A percentile compares a stretch with the other conserved stretches of the same genome.
Evolutionary conservation across 2,329 filamentous ascomycete genomes (phyloP).

Genomic region (Aureobasidium namibiae): DNA sequence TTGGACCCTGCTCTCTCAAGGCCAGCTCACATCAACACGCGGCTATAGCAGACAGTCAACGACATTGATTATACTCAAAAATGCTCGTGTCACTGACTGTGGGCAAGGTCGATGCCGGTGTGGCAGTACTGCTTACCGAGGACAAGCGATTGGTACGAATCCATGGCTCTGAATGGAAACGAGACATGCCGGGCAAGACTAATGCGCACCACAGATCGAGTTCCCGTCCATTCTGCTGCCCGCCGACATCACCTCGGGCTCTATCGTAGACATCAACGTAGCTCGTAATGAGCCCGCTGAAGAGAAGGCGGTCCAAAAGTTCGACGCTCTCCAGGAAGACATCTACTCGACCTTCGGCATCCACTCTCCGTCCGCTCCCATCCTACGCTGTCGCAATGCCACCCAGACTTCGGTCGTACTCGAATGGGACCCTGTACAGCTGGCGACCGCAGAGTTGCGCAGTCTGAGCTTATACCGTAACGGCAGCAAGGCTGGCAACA

Average conservation of each 20-base stretch:
- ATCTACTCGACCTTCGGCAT: slow-evolving; percentile 84
- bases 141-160: slow-evolving; percentile 84
- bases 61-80: not conserved
- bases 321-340: slow-evolving; percentile 76
- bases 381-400: slow-evolving; percentile 87
- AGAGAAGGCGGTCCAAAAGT: slow-evolving; percentile 61
- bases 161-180: too few relatives aligned
- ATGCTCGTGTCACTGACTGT: slow-evolving; percentile 98
- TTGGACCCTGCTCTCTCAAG: not conserved
- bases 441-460: slow-evolving; percentile 85
- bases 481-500: slow-evolving; percentile 91
- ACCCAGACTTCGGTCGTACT: slow-evolving; percentile 98
- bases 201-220: slow-evolving; percentile 62
- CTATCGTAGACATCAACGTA: slow-evolving; percentile 96
- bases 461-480: slow-evolving; percentile 90
- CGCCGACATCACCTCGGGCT: slow-evolving; percentile 88
- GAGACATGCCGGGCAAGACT: not conserved
- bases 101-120: slow-evolving; percentile 97
- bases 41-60: not conserved
- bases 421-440: slow-evolving; percentile 92
- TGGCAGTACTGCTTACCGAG: slow-evolving; percentile 91
- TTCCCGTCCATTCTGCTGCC: slow-evolving; percentile 96
- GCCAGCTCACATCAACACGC: not conserved
- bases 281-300: slow-evolving; percentile 78
- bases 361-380: slow-evolving; percentile 63